Evolutionary conservation across 257 asterid genomes (phyloP).

Genomic region (Verbascum thapsus): DNA sequence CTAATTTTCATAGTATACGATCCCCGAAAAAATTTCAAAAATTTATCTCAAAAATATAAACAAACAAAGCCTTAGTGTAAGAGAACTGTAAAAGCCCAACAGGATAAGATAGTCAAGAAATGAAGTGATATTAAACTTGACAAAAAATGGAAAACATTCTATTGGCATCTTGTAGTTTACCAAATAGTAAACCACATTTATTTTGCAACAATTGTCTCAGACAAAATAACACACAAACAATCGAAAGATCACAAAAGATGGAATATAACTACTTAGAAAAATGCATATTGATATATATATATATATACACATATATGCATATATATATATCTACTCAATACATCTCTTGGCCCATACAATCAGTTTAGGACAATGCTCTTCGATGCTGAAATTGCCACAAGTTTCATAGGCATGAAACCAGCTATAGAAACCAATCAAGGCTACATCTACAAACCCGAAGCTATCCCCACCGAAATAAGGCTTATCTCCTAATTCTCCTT

Average conservation of each 20-base stretch:
- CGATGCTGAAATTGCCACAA: conserved; percentile 31
- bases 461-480: conserved; percentile 56
- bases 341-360: conserved; percentile 44
- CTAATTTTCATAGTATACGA: too few species aligned
- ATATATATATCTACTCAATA: conserved; percentile 18
- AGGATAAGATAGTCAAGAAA: too few species aligned
- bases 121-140: background rate
- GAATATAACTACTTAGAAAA: background rate
- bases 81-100: too few species aligned
- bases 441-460: conserved; percentile 41
- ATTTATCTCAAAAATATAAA: too few species aligned
- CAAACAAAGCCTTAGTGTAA: too few species aligned
- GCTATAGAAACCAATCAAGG: conserved; percentile 31
- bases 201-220: too few species aligned
- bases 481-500: conserved; percentile 45
- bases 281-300: too few species aligned
- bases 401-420: conserved; percentile 41
- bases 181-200: too few species aligned
- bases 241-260: background rate
- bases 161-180: too few species aligned
- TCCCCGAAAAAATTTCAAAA: too few species aligned
- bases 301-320: too few species aligned
- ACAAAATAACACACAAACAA: too few species aligned
- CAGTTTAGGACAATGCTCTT: conserved; percentile 40
- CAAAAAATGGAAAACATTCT: background rate